Conservation (phyloP, 192 early-diverging fungal species). For the Geranomyces michiganensis region DNA sequence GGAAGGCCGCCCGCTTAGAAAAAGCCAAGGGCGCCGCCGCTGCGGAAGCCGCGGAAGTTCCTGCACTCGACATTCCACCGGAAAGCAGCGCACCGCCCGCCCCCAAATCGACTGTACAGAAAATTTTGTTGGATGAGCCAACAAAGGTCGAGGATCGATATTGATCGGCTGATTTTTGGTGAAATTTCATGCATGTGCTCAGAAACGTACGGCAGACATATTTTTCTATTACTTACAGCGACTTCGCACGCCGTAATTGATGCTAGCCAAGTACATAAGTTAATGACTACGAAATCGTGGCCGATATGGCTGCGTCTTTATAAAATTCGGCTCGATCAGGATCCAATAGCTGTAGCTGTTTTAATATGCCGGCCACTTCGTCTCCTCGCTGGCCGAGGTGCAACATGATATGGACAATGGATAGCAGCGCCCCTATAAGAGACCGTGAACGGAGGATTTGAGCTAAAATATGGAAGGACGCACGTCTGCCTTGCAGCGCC, state of each 20-base stretch:
- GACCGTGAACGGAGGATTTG: background rate
- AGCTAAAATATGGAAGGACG: background rate
- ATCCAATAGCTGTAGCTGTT: slow-evolving; percentile 49
- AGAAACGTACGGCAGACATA: too few species aligned
- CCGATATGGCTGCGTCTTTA: slow-evolving; percentile 14
- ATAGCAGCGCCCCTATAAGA: slow-evolving; percentile 59
- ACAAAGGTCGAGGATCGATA: too few species aligned
- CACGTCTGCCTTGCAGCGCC: background rate
- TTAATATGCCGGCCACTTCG: slow-evolving; percentile 54
- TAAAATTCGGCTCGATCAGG: slow-evolving; percentile 57
- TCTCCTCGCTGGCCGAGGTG: slow-evolving; percentile 46
- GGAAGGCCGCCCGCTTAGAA: background rate
- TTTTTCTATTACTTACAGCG: too few species aligned
- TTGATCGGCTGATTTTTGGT: too few species aligned
- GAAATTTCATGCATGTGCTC: too few species aligned
- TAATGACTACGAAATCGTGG: background rate
- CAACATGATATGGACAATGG: slow-evolving; percentile 58
- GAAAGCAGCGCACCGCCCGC: too few species aligned
- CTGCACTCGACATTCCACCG: too few species aligned
- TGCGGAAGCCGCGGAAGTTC: too few species aligned
- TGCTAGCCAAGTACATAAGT: background rate
- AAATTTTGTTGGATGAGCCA: too few species aligned
- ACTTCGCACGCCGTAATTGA: background rate
- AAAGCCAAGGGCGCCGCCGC: too few species aligned
- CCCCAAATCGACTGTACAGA: too few species aligned